Evolutionary conservation across 1,284 basidiomycete species (phyloP).

Genomic region (Tilletia walkeri): DNA sequence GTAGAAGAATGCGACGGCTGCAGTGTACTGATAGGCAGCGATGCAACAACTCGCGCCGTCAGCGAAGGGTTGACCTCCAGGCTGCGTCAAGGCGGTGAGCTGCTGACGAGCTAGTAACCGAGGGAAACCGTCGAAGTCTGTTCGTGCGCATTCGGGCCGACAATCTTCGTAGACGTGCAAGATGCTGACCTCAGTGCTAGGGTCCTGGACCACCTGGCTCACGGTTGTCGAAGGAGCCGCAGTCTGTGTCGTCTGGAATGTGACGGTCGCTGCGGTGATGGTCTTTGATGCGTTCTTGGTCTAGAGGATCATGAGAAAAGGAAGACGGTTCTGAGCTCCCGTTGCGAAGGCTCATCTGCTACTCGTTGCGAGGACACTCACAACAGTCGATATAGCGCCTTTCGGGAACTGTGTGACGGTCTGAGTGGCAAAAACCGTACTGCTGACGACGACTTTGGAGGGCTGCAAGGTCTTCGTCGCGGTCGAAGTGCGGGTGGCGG

Average conservation of each 20-base stretch:
- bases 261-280: background rate
- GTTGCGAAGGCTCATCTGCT: too few relatives aligned
- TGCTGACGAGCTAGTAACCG: too few relatives aligned
- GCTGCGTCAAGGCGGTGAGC: too few relatives aligned
- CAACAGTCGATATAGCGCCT: background rate
- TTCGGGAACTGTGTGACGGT: background rate
- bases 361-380: background rate
- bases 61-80: background rate
- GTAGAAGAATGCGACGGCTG: background rate
- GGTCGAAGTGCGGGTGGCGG: background rate
- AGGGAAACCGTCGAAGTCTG: background rate
- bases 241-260: background rate
- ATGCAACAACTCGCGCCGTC: background rate
- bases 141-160: background rate
- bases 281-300: background rate
- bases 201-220: background rate
- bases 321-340: too few relatives aligned
- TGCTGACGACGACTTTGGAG: background rate
- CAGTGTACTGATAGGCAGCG: background rate
- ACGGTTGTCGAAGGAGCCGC: background rate
- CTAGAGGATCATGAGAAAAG: background rate
- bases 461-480: background rate
- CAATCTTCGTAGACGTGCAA: background rate
- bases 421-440: background rate
- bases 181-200: background rate